Base-by-base conservation (phyloP, 345 rosid species). In the Rhizophora apiculata region DNA sequence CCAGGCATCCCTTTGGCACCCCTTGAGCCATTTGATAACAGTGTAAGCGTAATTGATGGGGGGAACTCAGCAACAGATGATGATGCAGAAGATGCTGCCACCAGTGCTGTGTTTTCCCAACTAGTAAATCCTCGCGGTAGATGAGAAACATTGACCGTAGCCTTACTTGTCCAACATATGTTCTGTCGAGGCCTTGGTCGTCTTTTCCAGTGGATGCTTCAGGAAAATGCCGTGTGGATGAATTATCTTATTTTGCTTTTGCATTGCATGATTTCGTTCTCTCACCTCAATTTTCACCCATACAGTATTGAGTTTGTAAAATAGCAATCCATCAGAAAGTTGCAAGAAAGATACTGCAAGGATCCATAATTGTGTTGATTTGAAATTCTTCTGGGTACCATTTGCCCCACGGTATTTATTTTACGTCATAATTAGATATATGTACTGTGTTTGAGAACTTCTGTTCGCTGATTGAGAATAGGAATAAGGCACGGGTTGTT, bases 71-170 rank as follows among this genome's bases (percentile, higher is more conserved):
- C 76, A 66, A 84, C 92, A 8, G 93, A 82, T 74, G 91, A 88
- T 78, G 97, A 91, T 70, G 87, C 84, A 3, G 99, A 84, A 75
- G 97, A 89, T 65, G 96, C 83, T 24, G 88, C 99, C 15, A 87
- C 93, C 0, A 95, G 94, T 81, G 93, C 96, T 21, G 99, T 95
- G 65, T 95, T 95, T 74, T 95, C 99, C 10, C 99, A 95, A 84
- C 91, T 95, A 46, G 98, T 95, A 52, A 91, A 95, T 81, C 99
- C 99, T 73, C 92, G 98, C 24, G 99, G 99, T 75, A 87, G 99
- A 75, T 95, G 73, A 81, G 73, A 43, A 61, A 51, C 36, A 62
- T 11, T 0, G 49, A 11, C 49, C 16, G 20, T 36, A 20, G n/a
- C 24, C 67, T 34, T 70, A 58, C 65, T 51, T 2, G 59, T 60